A percentile compares a stretch with the other conserved stretches of the same genome.
These are phyloP conservation scores for Ophiostoma sp. DNA, from an alignment of 2,329 filamentous ascomycete genomes.

Conservation along the genomic window DNA sequence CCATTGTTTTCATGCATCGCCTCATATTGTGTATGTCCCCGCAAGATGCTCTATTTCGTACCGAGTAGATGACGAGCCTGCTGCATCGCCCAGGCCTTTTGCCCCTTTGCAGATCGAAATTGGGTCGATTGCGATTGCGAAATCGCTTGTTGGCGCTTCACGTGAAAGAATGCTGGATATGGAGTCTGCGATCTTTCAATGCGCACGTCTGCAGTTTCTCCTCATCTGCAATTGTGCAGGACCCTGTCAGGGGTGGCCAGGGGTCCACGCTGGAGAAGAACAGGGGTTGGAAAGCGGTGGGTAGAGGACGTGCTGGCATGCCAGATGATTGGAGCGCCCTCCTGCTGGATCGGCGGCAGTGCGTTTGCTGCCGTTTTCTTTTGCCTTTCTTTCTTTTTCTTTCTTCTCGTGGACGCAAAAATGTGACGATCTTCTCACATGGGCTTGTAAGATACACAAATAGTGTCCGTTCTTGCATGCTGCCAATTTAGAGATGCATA, in stretches of 20 bases:
- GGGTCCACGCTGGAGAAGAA: slow-evolving; percentile 6
- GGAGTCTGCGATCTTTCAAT: neutral
- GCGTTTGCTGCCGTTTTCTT: neutral
- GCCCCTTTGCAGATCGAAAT: slow-evolving; percentile 16
- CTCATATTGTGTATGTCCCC: neutral
- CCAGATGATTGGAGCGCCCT: slow-evolving; percentile 5
- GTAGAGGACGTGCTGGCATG: neutral
- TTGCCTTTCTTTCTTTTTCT: neutral
- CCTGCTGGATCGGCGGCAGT: neutral
- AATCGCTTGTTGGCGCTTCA: neutral
- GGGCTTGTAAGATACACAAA: neutral
- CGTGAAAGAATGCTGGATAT: neutral
- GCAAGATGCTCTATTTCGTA: neutral
- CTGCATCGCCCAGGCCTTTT: neutral
- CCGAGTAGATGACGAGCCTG: neutral
- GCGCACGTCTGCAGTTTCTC: neutral
- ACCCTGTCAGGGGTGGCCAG: neutral
- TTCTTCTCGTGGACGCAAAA: neutral
- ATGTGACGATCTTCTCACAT: neutral
- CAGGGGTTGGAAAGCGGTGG: slow-evolving; percentile 7
- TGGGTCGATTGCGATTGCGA: neutral
- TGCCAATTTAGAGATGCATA: slow-evolving; percentile 8
- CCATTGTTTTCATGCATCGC: neutral
- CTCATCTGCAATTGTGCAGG: neutral
- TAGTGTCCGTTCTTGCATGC: neutral